These are phyloP conservation scores for Aspergillus saccharolyticus DNA, from an alignment of 495 filamentous ascomycete species.

Conservation along the genomic window DNA sequence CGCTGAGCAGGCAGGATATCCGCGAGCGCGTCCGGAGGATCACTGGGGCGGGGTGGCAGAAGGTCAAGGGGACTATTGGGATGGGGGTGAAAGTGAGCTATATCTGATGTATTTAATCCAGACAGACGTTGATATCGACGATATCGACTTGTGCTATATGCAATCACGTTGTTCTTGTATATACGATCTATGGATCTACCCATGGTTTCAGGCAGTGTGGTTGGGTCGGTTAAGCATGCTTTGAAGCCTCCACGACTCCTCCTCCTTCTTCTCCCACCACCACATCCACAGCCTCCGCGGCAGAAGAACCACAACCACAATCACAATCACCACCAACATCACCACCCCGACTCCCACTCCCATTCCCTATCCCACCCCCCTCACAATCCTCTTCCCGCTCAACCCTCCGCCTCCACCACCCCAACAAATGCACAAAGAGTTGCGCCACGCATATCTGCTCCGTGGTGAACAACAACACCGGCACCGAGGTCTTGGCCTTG, in stretches of 20 bases:
- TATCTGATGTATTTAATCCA: constrained; percentile 49
- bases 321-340: background rate
- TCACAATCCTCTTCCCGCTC: constrained; percentile 14
- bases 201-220: too few relatives aligned
- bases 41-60: constrained; percentile 69
- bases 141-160: too few relatives aligned
- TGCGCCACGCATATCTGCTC: constrained; percentile 54
- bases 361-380: background rate
- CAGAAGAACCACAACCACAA: too few relatives aligned
- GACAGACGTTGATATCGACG: too few relatives aligned
- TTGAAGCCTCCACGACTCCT: background rate
- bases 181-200: too few relatives aligned
- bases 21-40: constrained; percentile 68
- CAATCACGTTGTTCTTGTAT: too few relatives aligned
- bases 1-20: constrained; percentile 68
- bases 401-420: constrained; percentile 36
- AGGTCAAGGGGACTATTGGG: constrained; percentile 77
- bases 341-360: background rate
- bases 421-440: constrained; percentile 49
- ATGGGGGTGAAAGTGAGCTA: constrained; percentile 99
- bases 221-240: background rate
- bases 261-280: background rate
- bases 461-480: constrained; percentile 51
- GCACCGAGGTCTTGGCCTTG: constrained; percentile 49
- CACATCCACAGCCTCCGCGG: background rate